Base-by-base conservation (phyloP, 768 basidiomycete genomes). In the Auricularia sp. region DNA sequence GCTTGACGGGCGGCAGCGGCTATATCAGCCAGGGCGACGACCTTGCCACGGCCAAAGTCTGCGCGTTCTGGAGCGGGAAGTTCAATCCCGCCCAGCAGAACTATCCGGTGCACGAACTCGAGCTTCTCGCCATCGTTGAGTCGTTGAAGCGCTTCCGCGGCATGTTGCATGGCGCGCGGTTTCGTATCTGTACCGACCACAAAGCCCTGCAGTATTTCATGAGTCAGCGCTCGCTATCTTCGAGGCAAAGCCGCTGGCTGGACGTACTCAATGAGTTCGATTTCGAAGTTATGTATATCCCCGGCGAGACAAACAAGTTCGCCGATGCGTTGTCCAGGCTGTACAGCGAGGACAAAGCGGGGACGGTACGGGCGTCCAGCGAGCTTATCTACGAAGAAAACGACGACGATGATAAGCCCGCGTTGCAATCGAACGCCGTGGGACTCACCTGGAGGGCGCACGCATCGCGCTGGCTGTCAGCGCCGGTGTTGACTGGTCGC, bases 21-120 rank as follows among this genome's bases (percentile, higher is more conserved):
- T 63, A 75, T 0, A 53, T 78, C 3, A 61, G 64, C 8, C 74
- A 75, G 64, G 73, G 74, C 0, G 29, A 62, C 1, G 68, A 71
- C 18, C 73, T 72, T 69, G 68, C 70, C 16, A 67, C 64, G 0
- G 75, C 72, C 0, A 65, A 66, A 0, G 61, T 74, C 1, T 72
- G 71, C 0, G 74, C 73, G 1, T 78, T 77, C 56, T 77, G 71
- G 53, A 78, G 75, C 0, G 75, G 73, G 0, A 79, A 78, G 58
- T 65, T 78, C 3, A 76, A 71, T 21, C 35, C 72, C 0, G 73
- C 77, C 0, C 77, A 79, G 61, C 75, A 76, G 23, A 78, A 78
- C 51, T 79, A 80, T 58, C 73, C 76, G n/a, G 75, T 77, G 0
- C 76, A 77, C 62, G 77, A 79, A 65, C 68, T 73, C 3, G 79